Base-by-base conservation (phyloP, 169 alveolate species). In the Plasmodium knowlesi region DNA sequence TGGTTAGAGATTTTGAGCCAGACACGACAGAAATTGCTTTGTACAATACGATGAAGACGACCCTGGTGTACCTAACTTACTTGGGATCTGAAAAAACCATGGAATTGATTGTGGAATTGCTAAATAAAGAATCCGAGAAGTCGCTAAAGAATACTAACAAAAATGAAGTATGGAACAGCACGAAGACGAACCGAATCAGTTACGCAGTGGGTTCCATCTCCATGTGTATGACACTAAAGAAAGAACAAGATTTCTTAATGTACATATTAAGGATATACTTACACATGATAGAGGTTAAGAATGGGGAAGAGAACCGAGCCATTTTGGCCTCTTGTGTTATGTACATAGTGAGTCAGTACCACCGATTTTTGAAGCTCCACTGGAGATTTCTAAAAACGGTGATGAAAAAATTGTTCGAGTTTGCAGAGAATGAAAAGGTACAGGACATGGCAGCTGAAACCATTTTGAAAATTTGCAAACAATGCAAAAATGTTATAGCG, bases 261-360 rank as follows among this genome's bases (percentile, higher is more conserved):
- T 94, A 97, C 5, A 99, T 99, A 43, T 98, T 99, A 57, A 98
- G 98, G 92, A 97, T 97, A 53, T 97, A 99, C 54, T 97, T 99
- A 67, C 98, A 97, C 90, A 97, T 99, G 71, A 99, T 99, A 93
- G 99, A 99, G 93, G 96, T 98, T 25, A 99, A 98, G 97, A 96
- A 98, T 80, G 99, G 99, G n/a, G 99, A 99, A 85, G 99, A 97
- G 82, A 98, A 98, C 96, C 98, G 99, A 96, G 99, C 99, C n/a
- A 98, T 99, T 53, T 96, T 96, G 78, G 99, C 99, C 43, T 98
- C 99, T 3, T 97, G 98, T 95, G 99, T 99, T 85, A 99, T 99
- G 99, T 99, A 99, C 96, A 99, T 99, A 30, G 99, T 99, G 3
- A 99, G 99, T 9, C 99, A 99, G 93, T 99, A 99, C 96, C 99